A percentile compares a stretch with the other conserved stretches of the same genome.
Evolutionary conservation across 2,329 filamentous ascomycete genomes (phyloP).

Genomic region (Pseudogymnoascus sp.): DNA sequence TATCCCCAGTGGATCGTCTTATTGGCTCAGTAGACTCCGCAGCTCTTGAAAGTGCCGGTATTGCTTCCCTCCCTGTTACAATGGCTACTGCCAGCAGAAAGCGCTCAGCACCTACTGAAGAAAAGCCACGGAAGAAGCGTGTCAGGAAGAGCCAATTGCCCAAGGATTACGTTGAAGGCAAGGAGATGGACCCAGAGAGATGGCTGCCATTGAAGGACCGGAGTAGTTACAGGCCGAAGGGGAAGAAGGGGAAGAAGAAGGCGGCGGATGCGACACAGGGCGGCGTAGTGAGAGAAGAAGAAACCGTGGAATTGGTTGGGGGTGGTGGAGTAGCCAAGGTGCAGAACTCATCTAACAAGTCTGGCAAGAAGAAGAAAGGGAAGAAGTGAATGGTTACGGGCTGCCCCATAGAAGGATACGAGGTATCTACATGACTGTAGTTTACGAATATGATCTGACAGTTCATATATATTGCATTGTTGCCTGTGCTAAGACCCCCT

Average conservation of each 20-base stretch:
- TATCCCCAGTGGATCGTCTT: conserved; percentile 57
- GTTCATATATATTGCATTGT: background rate
- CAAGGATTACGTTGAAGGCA: conserved; percentile 67
- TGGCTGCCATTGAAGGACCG: conserved; percentile 90
- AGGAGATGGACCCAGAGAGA: conserved; percentile 78
- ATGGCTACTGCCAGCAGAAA: conserved; percentile 40
- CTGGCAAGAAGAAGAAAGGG: conserved; percentile 37
- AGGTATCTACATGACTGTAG: background rate
- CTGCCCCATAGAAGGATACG: background rate
- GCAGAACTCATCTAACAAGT: conserved; percentile 43
- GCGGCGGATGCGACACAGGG: conserved; percentile 75
- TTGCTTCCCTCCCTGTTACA: conserved; percentile 41
- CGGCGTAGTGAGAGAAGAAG: conserved; percentile 68
- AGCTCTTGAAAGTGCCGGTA: conserved; percentile 57
- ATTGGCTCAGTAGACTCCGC: conserved; percentile 52
- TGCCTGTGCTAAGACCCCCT: background rate
- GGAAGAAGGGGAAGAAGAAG: conserved; percentile 84
- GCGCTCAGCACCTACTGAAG: conserved; percentile 33
- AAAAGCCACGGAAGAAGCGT: conserved; percentile 47
- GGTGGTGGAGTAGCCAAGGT: conserved; percentile 57
- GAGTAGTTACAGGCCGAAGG: conserved; percentile 81
- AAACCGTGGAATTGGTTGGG: conserved; percentile 55
- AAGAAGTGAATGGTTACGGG: conserved; percentile 38
- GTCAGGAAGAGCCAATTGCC: conserved; percentile 55
- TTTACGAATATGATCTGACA: background rate